Conservation (phyloP, 163 green algal species). For the Scenedesmus sp. region DNA sequence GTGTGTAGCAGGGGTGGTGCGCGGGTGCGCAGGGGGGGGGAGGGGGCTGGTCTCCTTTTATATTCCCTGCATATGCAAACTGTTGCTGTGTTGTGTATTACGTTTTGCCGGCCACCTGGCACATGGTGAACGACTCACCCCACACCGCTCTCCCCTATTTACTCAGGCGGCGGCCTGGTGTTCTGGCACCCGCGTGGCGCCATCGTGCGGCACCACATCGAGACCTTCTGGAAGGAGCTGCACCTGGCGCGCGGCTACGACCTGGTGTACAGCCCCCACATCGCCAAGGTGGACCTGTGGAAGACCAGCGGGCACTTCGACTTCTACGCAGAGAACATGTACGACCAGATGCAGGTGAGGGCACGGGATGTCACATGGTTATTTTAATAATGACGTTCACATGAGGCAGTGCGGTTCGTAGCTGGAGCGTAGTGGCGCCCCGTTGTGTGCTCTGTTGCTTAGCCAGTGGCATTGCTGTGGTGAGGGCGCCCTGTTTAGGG, state of each 20-base stretch:
- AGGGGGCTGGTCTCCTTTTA: not conserved
- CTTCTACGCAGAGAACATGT: conserved; percentile 97
- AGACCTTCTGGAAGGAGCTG: conserved; percentile 96
- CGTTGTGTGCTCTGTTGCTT: too few species aligned
- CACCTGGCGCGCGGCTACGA: conserved; percentile 92
- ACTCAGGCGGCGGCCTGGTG: conserved; percentile 91
- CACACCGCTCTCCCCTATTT: not conserved
- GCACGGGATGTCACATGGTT: too few species aligned
- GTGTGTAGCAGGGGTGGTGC: not conserved
- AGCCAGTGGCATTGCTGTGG: too few species aligned
- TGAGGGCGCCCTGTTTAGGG: too few species aligned
- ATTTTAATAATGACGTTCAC: too few species aligned
- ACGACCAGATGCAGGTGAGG: conserved; percentile 86
- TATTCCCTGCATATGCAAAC: not conserved
- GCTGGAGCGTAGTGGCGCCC: too few species aligned
- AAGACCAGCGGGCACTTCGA: conserved; percentile 73
- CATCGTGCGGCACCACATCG: conserved; percentile 91
- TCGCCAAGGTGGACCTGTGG: conserved; percentile 89
- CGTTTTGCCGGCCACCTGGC: not conserved
- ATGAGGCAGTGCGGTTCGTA: too few species aligned
- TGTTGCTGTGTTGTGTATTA: not conserved
- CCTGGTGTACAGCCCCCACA: conserved; percentile 96
- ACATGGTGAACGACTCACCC: not conserved
- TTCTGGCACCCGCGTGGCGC: conserved; percentile 98
- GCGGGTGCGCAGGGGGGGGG: not conserved